Evolutionary conservation across 176 grass and related monocot genomes (phyloP).

Genomic region (Avena sativa): DNA sequence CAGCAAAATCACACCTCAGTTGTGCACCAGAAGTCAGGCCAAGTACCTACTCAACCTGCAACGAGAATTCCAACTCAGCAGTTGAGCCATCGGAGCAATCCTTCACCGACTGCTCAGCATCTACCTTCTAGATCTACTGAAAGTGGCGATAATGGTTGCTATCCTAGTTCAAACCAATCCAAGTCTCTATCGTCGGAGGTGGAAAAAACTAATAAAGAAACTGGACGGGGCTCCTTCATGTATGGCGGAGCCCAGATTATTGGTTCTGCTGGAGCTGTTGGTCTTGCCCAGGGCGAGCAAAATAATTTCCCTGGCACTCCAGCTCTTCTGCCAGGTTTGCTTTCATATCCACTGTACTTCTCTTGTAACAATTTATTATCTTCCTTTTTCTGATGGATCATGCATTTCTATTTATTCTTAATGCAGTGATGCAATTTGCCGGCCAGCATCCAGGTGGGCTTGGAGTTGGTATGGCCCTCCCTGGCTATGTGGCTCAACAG

Average conservation of each 20-base stretch:
- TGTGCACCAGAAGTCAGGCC: slow-evolving; percentile 58
- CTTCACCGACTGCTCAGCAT: slow-evolving; percentile 49
- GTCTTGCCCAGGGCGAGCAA: slow-evolving; percentile 78
- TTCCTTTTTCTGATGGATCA: slow-evolving; percentile 9
- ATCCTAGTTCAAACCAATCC: slow-evolving; percentile 57
- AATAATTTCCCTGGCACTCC: slow-evolving; percentile 92
- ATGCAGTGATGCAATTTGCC: slow-evolving; percentile 90
- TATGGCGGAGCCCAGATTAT: slow-evolving; percentile 80
- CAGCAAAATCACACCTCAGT: slow-evolving; percentile 51
- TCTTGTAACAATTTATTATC: not conserved
- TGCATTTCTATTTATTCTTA: slow-evolving; percentile 15
- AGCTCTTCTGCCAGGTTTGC: slow-evolving; percentile 90
- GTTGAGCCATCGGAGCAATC: slow-evolving; percentile 50
- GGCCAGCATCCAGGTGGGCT: slow-evolving; percentile 76
- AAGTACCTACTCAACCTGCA: slow-evolving; percentile 52
- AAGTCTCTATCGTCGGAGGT: slow-evolving; percentile 46
- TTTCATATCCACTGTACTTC: slow-evolving; percentile 13
- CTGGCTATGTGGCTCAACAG: slow-evolving; percentile 91
- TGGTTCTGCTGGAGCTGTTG: slow-evolving; percentile 64
- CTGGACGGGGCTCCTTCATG: slow-evolving; percentile 64
- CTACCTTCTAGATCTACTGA: slow-evolving; percentile 52
- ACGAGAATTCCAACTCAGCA: slow-evolving; percentile 50
- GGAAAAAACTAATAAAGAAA: slow-evolving; percentile 62
- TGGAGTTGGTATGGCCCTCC: slow-evolving; percentile 93
- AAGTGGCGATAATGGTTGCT: slow-evolving; percentile 58